phyloP scores from a whole-genome alignment of 2,329 filamentous ascomycete genomes.

The Talaromyces sp. region DNA sequence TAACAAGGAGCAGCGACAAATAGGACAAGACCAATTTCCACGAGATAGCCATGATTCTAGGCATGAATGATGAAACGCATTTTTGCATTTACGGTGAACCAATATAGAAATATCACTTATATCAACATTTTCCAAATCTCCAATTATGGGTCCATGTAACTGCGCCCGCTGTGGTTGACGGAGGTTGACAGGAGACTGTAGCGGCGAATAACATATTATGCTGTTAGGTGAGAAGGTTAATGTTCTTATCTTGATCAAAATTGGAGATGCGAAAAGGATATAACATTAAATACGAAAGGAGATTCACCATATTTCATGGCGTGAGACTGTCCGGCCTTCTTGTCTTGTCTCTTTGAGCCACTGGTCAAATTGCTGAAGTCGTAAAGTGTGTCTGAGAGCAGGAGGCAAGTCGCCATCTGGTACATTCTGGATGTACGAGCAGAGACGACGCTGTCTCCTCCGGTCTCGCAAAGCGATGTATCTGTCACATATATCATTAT shows the following conservation, averaged over 20 bases:
- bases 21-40: constrained; percentile 8
- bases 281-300: constrained; percentile 5
- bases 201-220: constrained; percentile 9
- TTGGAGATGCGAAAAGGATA: constrained; percentile 3
- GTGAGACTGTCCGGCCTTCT: constrained; percentile 6
- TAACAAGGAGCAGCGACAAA: constrained; percentile 11
- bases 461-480: constrained; percentile 6
- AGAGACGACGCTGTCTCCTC: constrained; percentile 11
- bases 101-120: constrained; percentile 7
- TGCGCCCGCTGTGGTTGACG: constrained; percentile 11
- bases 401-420: neutral
- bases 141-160: constrained; percentile 10
- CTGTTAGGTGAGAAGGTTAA: constrained; percentile 10
- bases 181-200: constrained; percentile 10
- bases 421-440: constrained; percentile 11
- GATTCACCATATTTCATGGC: constrained; percentile 9
- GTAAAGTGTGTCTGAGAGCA: constrained; percentile 4
- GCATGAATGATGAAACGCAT: constrained; percentile 12
- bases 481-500: constrained; percentile 7
- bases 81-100: constrained; percentile 11
- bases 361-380: constrained; percentile 6
- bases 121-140: constrained; percentile 11
- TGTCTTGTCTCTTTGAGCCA: constrained; percentile 4
- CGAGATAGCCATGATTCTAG: constrained; percentile 11
- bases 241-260: constrained; percentile 8